phyloP scores from a whole-genome alignment of 768 basidiomycete genomes.

The Russula griseocarnosa region DNA sequence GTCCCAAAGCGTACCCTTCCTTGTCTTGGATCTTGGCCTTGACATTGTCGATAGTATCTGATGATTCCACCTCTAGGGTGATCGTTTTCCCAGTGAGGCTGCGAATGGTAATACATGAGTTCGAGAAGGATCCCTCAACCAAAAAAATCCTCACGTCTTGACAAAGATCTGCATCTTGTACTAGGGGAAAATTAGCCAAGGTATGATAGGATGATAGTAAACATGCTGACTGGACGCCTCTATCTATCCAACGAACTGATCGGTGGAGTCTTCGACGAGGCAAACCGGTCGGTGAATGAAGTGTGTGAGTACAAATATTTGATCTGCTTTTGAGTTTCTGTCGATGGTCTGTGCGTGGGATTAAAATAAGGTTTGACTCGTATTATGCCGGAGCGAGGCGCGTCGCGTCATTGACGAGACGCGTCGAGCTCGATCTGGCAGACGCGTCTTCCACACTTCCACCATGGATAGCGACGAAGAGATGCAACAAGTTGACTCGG shows the following conservation, averaged over 20 bases:
- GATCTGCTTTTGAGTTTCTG: conserved; percentile 34
- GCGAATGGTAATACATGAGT: conserved; percentile 16
- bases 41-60: conserved; percentile 97
- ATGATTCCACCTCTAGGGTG: conserved; percentile 96
- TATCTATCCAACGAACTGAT: conserved; percentile 86
- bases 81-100: conserved; percentile 99
- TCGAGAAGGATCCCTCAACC: background rate
- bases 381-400: conserved; percentile 1
- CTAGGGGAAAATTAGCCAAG: conserved; percentile 10
- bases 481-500: conserved; percentile 44
- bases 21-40: conserved; percentile 98
- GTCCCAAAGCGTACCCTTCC: conserved; percentile 67
- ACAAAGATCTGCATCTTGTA: conserved; percentile 94
- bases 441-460: conserved; percentile 11
- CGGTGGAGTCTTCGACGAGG: conserved; percentile 94
- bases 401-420: conserved; percentile 10
- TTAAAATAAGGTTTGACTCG: conserved; percentile 31
- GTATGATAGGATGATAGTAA: background rate
- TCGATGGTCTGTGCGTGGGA: conserved; percentile 46
- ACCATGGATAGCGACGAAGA: conserved; percentile 61
- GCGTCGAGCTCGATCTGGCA: background rate
- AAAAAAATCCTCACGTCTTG: conserved; percentile 67
- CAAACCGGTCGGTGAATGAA: conserved; percentile 44
- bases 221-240: conserved; percentile 50
- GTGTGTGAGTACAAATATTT: conserved; percentile 31